Evolutionary conservation across 192 early-diverging fungal genomes (phyloP).

Genomic region (Dimargaris xerosporica): DNA sequence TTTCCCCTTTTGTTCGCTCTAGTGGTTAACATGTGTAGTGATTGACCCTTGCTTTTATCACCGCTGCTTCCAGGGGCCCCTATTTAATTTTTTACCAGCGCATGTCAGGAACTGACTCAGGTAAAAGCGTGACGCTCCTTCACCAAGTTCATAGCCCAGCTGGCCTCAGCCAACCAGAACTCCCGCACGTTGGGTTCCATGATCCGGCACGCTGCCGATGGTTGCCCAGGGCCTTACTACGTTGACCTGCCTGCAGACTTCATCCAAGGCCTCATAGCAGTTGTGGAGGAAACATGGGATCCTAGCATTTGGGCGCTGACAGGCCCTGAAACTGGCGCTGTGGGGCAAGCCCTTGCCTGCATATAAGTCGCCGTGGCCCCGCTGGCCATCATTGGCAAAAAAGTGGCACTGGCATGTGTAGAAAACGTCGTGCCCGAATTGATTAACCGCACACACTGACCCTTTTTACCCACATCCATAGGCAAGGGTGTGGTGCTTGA

Average conservation of each 20-base stretch:
- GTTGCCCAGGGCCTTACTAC: constrained; percentile 48
- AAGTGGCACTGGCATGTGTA: constrained; percentile 47
- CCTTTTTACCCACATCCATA: constrained; percentile 58
- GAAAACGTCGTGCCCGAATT: constrained; percentile 38
- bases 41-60: too few relatives aligned
- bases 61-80: neutral
- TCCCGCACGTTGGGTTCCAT: constrained; percentile 37
- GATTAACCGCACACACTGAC: constrained; percentile 36
- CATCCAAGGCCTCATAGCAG: constrained; percentile 30
- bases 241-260: constrained; percentile 52
- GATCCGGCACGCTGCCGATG: constrained; percentile 29
- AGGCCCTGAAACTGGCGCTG: constrained; percentile 10
- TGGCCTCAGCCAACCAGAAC: constrained; percentile 28
- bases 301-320: constrained; percentile 15
- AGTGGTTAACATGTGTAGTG: too few relatives aligned
- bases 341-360: constrained; percentile 26
- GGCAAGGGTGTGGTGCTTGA: constrained; percentile 59
- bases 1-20: too few relatives aligned
- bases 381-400: constrained; percentile 57
- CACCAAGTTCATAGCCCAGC: constrained; percentile 39
- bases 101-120: constrained; percentile 59
- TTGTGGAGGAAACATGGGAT: neutral
- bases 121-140: constrained; percentile 43
- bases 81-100: neutral
- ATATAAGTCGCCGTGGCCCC: constrained; percentile 35